Evolutionary conservation across 2,329 filamentous ascomycete genomes (phyloP).

Genomic region (Beauveria bassiana): DNA sequence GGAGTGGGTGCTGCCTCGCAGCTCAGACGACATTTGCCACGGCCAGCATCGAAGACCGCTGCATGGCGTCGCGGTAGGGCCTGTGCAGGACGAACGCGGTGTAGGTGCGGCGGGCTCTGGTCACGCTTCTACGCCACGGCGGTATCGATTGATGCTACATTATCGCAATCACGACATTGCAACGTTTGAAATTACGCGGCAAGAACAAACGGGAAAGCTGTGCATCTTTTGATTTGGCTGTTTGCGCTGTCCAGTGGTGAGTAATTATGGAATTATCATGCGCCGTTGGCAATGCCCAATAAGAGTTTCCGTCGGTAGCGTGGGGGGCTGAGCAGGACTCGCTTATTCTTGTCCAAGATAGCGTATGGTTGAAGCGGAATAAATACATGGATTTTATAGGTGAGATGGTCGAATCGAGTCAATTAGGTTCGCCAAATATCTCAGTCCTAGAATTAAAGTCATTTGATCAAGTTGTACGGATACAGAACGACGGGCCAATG

Average conservation of each 20-base stretch:
- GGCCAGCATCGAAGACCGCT: constrained; percentile 44
- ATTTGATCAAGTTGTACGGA: not conserved
- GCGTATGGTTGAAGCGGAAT: not conserved
- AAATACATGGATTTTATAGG: not conserved
- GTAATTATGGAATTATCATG: not conserved
- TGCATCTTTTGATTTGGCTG: constrained; percentile 25
- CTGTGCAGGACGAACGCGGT: constrained; percentile 42
- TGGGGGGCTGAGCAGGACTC: not conserved
- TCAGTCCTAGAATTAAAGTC: not conserved
- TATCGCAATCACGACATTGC: constrained; percentile 63
- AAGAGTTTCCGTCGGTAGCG: too few species aligned
- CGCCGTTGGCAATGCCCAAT: too few species aligned
- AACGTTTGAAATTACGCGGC: constrained; percentile 56
- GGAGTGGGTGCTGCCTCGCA: constrained; percentile 44
- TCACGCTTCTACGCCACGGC: constrained; percentile 27
- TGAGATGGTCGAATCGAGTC: not conserved
- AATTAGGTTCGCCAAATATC: too few species aligned
- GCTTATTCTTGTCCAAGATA: not conserved
- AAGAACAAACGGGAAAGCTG: constrained; percentile 28
- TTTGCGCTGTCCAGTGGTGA: not conserved
- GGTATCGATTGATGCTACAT: constrained; percentile 64
- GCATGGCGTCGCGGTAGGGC: constrained; percentile 60
- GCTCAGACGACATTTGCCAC: constrained; percentile 35
- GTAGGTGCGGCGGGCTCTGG: constrained; percentile 16
- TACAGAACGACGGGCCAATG: not conserved